A percentile compares a stretch with the other conserved stretches of the same genome.
Evolutionary conservation across 2,329 filamentous ascomycete species (phyloP).

Genomic region (Teratosphaeriaceae sp.): DNA sequence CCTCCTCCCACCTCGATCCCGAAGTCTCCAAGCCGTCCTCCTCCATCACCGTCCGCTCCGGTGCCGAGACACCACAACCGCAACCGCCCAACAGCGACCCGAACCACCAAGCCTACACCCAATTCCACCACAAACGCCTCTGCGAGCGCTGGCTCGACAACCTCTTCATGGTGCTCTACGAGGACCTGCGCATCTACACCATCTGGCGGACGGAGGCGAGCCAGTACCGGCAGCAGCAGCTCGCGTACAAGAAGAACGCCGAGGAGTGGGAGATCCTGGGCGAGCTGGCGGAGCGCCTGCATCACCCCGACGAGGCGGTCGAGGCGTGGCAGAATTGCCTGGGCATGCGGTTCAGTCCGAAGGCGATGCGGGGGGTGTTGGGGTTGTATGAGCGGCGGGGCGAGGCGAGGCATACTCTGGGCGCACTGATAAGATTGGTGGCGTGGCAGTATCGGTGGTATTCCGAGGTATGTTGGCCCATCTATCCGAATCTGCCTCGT

Average conservation of each 20-base stretch:
- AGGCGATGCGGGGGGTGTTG: conserved; percentile 80
- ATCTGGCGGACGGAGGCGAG: conserved; percentile 99
- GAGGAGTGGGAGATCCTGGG: conserved; percentile 99
- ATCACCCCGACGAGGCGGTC: conserved; percentile 83
- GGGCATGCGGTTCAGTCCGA: conserved; percentile 82
- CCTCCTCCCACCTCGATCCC: conserved; percentile 24
- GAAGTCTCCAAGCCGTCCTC: conserved; percentile 30
- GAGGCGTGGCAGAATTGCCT: conserved; percentile 91
- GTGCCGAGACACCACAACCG: conserved; percentile 25
- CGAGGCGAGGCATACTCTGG: conserved; percentile 73
- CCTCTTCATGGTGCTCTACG: conserved; percentile 98
- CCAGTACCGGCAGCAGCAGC: conserved; percentile 85
- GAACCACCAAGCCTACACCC: conserved; percentile 69
- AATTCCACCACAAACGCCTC: conserved; percentile 93
- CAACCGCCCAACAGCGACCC: conserved; percentile 41
- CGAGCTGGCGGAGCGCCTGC: conserved; percentile 82
- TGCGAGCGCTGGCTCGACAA: conserved; percentile 98
- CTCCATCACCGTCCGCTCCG: conserved; percentile 27
- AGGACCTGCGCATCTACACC: conserved; percentile 95
- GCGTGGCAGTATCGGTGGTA: conserved; percentile 99
- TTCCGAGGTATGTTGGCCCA: conserved; percentile 60
- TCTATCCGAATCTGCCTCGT: not conserved
- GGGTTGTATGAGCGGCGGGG: conserved; percentile 70
- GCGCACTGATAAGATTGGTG: conserved; percentile 80
- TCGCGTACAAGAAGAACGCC: conserved; percentile 93